Evolutionary conservation across 1,284 basidiomycete genomes (phyloP).

Genomic region (Leccinum pallidistipes): DNA sequence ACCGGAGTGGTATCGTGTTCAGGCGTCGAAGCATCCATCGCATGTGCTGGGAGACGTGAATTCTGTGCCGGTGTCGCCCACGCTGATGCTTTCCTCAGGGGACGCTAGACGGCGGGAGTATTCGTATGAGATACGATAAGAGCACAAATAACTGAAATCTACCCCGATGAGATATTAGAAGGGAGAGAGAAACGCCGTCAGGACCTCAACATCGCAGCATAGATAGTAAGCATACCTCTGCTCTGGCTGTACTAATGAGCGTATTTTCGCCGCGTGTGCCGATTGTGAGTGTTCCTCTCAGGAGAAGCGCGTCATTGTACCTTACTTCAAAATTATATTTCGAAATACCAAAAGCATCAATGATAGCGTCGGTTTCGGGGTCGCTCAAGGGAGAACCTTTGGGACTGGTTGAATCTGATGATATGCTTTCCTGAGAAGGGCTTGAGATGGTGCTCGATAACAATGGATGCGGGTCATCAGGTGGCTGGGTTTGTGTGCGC

Average conservation of each 20-base stretch:
- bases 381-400: slow-evolving; percentile 4
- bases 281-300: slow-evolving; percentile 57
- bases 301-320: slow-evolving; percentile 1
- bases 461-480: slow-evolving; percentile 48
- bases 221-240: slow-evolving; percentile 47
- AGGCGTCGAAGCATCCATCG: slow-evolving; percentile 32
- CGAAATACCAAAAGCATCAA: slow-evolving; percentile 57
- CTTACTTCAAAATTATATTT: neutral
- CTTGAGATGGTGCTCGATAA: slow-evolving; percentile 30
- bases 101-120: slow-evolving; percentile 10
- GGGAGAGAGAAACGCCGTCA: neutral
- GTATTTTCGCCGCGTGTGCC: slow-evolving; percentile 52
- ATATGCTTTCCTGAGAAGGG: slow-evolving; percentile 20
- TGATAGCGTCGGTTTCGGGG: slow-evolving; percentile 45
- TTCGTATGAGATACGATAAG: neutral
- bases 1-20: slow-evolving; percentile 34
- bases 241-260: slow-evolving; percentile 61
- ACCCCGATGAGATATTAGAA: slow-evolving; percentile 54
- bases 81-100: slow-evolving; percentile 20
- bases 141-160: slow-evolving; percentile 18
- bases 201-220: slow-evolving; percentile 1
- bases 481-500: slow-evolving; percentile 46
- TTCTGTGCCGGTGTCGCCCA: slow-evolving; percentile 19
- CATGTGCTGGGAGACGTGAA: slow-evolving; percentile 36
- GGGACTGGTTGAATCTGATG: neutral